These are phyloP conservation scores for Torulaspora indica DNA, from an alignment of 805 yeast species.

Conservation along the genomic window DNA sequence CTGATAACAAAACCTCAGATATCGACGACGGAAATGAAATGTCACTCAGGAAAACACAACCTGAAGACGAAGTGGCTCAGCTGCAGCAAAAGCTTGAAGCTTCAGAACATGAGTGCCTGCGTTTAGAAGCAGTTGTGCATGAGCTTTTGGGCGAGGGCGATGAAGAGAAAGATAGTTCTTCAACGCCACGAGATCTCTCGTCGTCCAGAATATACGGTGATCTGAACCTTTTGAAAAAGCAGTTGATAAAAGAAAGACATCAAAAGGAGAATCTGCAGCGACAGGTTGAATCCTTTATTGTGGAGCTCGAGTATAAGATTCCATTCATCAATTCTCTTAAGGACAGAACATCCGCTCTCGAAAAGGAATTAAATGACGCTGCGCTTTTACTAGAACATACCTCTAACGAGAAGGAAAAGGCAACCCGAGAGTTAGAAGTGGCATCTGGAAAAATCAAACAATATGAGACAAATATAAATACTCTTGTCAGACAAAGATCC, in stretches of 20 bases:
- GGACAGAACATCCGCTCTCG: constrained; percentile 51
- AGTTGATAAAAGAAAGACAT: constrained; percentile 61
- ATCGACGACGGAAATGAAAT: constrained; percentile 32
- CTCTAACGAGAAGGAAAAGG: constrained; percentile 45
- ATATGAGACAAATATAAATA: constrained; percentile 36
- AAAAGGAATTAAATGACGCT: constrained; percentile 53
- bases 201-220: constrained; percentile 49
- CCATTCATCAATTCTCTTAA: constrained; percentile 69
- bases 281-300: constrained; percentile 66
- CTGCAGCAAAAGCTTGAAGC: constrained; percentile 35
- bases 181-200: constrained; percentile 12
- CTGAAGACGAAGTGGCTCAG: constrained; percentile 33
- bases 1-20: constrained; percentile 43
- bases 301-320: constrained; percentile 71
- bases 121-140: constrained; percentile 45
- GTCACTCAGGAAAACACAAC: constrained; percentile 27
- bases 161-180: constrained; percentile 4
- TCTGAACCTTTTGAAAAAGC: constrained; percentile 57
- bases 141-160: constrained; percentile 33
- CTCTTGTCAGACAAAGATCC: constrained; percentile 52
- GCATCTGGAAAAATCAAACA: constrained; percentile 25
- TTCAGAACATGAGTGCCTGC: constrained; percentile 35
- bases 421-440: constrained; percentile 27
- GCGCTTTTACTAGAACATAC: constrained; percentile 51
- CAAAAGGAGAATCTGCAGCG: constrained; percentile 65